Evolutionary conservation across 768 basidiomycete genomes (phyloP).

Genomic region (Tricholomella constricta): DNA sequence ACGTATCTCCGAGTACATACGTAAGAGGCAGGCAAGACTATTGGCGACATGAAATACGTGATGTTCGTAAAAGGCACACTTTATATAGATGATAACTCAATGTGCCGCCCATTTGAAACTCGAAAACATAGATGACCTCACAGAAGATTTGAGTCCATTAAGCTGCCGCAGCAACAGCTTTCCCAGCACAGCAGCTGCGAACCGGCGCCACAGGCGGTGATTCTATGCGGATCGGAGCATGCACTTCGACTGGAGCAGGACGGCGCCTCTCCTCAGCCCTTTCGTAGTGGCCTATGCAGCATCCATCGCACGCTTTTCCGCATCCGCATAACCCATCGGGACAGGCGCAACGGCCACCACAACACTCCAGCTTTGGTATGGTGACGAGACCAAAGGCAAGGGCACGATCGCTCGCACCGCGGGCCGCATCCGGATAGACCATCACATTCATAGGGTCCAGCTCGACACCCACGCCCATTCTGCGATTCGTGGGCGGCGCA

Average conservation of each 20-base stretch:
- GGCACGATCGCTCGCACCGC: conserved; percentile 38
- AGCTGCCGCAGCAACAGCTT: conserved; percentile 3
- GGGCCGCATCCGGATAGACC: conserved; percentile 42
- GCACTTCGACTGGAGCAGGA: not conserved
- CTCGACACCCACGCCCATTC: conserved; percentile 35
- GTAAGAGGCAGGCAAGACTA: too few relatives aligned
- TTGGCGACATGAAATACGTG: not conserved
- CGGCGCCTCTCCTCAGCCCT: not conserved
- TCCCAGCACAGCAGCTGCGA: conserved; percentile 34
- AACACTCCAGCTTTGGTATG: conserved; percentile 69
- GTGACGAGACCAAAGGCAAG: conserved; percentile 51
- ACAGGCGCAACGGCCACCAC: conserved; percentile 63
- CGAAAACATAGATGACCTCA: not conserved
- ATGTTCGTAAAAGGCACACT: not conserved
- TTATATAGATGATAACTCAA: not conserved
- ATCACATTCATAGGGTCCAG: conserved; percentile 57
- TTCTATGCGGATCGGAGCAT: not conserved
- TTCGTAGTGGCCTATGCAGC: conserved; percentile 41
- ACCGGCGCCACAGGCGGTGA: conserved; percentile 5
- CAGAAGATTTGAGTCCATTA: not conserved
- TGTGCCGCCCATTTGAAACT: not conserved
- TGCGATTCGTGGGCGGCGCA: conserved; percentile 48
- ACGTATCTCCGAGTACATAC: too few relatives aligned
- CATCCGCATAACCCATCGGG: conserved; percentile 57
- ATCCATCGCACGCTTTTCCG: conserved; percentile 56